Evolutionary conservation across 2,329 filamentous ascomycete species (phyloP).

Genomic region (Penicillium palitans): DNA sequence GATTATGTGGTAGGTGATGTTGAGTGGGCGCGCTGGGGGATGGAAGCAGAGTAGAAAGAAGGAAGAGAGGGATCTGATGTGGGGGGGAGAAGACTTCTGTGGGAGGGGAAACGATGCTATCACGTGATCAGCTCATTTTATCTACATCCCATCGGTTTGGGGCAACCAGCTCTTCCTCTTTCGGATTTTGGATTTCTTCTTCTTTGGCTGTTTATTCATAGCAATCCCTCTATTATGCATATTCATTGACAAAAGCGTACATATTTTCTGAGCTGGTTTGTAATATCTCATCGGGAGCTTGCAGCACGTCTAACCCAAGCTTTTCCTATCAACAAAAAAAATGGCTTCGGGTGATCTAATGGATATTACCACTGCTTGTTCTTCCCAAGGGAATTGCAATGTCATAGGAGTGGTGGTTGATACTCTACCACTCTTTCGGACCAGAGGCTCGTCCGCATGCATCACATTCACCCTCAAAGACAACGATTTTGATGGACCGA

Average conservation of each 20-base stretch:
- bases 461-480: conserved; percentile 64
- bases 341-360: conserved; percentile 42
- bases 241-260: neutral
- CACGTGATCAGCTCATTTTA: conserved; percentile 22
- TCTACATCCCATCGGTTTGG: conserved; percentile 8
- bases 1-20: conserved; percentile 16
- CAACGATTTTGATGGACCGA: conserved; percentile 46
- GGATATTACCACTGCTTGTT: conserved; percentile 49
- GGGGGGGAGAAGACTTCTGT: conserved; percentile 22
- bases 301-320: neutral
- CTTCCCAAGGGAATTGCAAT: conserved; percentile 46
- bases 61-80: conserved; percentile 23
- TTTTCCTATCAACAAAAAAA: conserved; percentile 4
- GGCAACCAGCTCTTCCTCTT: neutral
- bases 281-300: conserved; percentile 1
- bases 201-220: neutral
- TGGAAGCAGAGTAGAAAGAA: conserved; percentile 20
- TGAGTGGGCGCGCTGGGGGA: conserved; percentile 22
- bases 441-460: conserved; percentile 60
- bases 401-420: conserved; percentile 73
- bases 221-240: neutral
- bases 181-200: neutral
- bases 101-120: conserved; percentile 21
- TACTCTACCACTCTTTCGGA: conserved; percentile 54
- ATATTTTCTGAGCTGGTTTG: neutral